Conservation (phyloP, 495 filamentous ascomycete genomes). For the Articulospora tetracladia region DNA sequence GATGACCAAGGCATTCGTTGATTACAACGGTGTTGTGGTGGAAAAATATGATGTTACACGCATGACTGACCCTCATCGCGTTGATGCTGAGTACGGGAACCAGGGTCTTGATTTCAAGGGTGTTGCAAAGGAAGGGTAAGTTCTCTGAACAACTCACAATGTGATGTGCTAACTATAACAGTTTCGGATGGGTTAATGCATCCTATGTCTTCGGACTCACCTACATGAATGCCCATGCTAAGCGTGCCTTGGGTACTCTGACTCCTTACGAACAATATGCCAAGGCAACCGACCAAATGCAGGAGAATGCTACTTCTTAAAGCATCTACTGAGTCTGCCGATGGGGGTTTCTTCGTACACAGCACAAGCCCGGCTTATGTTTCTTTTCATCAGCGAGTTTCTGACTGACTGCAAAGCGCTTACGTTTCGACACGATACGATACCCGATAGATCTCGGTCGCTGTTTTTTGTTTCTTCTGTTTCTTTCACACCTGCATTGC, state of each 20-base stretch:
- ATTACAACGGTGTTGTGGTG: slow-evolving; percentile 95
- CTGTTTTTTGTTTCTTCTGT: neutral
- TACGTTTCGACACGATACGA: neutral
- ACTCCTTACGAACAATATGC: slow-evolving; percentile 54
- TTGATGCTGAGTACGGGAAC: slow-evolving; percentile 96
- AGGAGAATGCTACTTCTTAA: neutral
- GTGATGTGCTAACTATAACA: slow-evolving; percentile 35
- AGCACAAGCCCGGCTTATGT: no score
- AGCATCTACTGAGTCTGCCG: neutral
- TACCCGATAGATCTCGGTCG: neutral
- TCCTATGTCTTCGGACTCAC: slow-evolving; percentile 89
- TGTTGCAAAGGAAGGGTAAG: slow-evolving; percentile 92
- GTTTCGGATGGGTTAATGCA: slow-evolving; percentile 98
- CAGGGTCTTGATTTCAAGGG: slow-evolving; percentile 93
- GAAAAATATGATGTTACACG: slow-evolving; percentile 98
- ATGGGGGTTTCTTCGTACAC: neutral
- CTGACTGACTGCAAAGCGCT: neutral
- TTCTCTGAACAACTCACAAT: slow-evolving; percentile 22
- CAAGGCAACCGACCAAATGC: neutral
- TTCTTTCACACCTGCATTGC: neutral
- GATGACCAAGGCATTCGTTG: slow-evolving; percentile 94
- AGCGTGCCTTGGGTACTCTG: slow-evolving; percentile 76
- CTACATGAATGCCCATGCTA: slow-evolving; percentile 78
- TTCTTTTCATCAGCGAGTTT: neutral
- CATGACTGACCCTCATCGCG: slow-evolving; percentile 81